Evolutionary conservation across 768 basidiomycete species (phyloP), one percentile per base, ranked within the genome.

Genomic region (Boletales sp.): DNA sequence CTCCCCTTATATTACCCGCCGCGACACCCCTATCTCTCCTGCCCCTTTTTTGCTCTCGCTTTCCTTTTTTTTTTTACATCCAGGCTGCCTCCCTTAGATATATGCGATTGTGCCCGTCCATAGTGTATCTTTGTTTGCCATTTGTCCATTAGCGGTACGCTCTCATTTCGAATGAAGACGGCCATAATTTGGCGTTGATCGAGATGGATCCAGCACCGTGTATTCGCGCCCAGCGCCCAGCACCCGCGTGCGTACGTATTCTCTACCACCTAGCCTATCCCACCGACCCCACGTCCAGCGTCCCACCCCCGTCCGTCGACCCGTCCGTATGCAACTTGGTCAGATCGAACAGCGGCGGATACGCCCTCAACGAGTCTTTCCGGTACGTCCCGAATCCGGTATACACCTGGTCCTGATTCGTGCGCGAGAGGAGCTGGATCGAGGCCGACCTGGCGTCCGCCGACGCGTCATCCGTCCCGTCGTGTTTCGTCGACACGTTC

Each of bases 391-490:
- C 30, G 1, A 74, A 71, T 30, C 72, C 58, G 6, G 57, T 42
- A 17, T 64, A 67, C 0, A 71, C 74, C 31, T 67, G 68, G 11
- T 65, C 63, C 7, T 58, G 56, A n/a, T 72, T 62, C 0, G 72
- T 68, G 25, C 70, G 58, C 1, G 73, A 63, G 10, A 77, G 60
- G 5, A 77, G 57, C 48, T 76, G 74, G 47, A 77, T 71, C 41
- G 69, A 71, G 8, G 75, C 71, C 2, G 57, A 56, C 1, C 57
- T 60, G 4, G 49, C 57, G 37, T 65, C 55, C 4, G 40, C 50
- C 30, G 35, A 21, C 17, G 11, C 7, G 4, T 50, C 18, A 1
- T 48, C 39, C 11, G 21, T 32, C 7, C 38, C 56, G 19, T 58
- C 21, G 21, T 21, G 41, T 2, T 45, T 35, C 33, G 44, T 30